Conservation (phyloP, 2,329 filamentous ascomycete species). For the Penicillium psychrosexuale region DNA sequence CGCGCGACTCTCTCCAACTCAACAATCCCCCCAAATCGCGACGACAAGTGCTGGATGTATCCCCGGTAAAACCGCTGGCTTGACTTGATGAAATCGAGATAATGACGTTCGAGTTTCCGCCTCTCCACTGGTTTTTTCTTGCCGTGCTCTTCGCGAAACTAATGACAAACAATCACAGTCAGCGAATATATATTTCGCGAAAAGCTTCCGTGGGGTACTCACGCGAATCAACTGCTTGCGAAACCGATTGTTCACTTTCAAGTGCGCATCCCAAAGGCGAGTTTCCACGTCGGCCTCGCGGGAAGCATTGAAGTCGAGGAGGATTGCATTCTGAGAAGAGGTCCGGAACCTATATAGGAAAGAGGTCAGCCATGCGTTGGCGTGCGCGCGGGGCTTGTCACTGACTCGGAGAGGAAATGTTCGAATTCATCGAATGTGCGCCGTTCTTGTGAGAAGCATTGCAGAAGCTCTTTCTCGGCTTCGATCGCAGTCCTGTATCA, state of each 20-base stretch:
- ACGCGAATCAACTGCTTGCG: conserved; percentile 63
- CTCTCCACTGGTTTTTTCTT: conserved; percentile 59
- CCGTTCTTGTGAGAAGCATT: conserved; percentile 50
- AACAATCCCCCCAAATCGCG: conserved; percentile 54
- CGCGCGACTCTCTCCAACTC: conserved; percentile 58
- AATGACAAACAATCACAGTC: conserved; percentile 15
- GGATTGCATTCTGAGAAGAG: conserved; percentile 68
- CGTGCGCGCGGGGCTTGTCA: conserved; percentile 12
- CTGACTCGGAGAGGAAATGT: conserved; percentile 42
- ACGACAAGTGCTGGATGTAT: conserved; percentile 74
- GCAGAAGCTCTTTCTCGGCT: conserved; percentile 50
- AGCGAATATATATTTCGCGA: background rate
- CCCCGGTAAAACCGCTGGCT: conserved; percentile 85
- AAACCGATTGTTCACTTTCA: conserved; percentile 73
- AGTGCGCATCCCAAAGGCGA: conserved; percentile 75
- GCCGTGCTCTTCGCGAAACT: conserved; percentile 50
- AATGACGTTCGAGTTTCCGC: conserved; percentile 77
- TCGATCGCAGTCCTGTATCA: conserved; percentile 37
- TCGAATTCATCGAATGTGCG: conserved; percentile 51
- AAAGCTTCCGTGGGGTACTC: conserved; percentile 24
- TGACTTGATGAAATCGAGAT: conserved; percentile 79
- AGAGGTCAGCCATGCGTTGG: conserved; percentile 10
- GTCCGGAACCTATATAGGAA: conserved; percentile 60
- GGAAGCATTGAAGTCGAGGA: conserved; percentile 56
- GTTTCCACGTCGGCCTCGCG: conserved; percentile 63